Percentiles rank a stretch among this genome's conserved stretches.
Conservation (phyloP, 2,329 filamentous ascomycete genomes). For the Fusarium zealandicum region DNA sequence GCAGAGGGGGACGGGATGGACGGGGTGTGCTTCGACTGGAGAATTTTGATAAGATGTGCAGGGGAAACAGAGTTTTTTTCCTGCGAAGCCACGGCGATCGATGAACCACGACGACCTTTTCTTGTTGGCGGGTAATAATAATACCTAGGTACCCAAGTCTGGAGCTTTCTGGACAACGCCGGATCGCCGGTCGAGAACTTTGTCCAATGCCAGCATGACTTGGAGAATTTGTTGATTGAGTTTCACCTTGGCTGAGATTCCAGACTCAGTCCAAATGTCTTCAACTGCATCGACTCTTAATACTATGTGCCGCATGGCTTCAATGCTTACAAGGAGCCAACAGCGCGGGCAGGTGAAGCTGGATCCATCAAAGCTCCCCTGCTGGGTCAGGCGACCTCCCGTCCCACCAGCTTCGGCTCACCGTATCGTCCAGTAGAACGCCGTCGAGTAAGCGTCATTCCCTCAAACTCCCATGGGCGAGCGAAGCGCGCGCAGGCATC, state of each 20-base stretch:
- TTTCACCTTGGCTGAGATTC: neutral
- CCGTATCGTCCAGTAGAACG: constrained; percentile 35
- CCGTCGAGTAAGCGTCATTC: constrained; percentile 43
- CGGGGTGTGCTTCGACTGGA: constrained; percentile 32
- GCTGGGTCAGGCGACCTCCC: constrained; percentile 29
- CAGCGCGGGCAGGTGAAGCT: no score
- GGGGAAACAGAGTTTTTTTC: constrained; percentile 28
- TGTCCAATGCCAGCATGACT: neutral
- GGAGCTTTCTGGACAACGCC: neutral
- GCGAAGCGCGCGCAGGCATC: no score
- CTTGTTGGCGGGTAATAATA: neutral
- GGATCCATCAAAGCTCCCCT: constrained; percentile 12
- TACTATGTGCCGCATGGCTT: neutral
- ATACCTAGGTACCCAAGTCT: constrained; percentile 3
- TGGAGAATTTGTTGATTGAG: neutral
- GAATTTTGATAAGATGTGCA: constrained; percentile 20
- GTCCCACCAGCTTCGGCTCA: constrained; percentile 11
- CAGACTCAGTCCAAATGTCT: neutral
- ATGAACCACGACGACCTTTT: constrained; percentile 10
- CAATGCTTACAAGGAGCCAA: constrained; percentile 1
- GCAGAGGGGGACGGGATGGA: constrained; percentile 14
- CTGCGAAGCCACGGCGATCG: neutral
- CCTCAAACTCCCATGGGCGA: constrained; percentile 36
- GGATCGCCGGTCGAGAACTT: constrained; percentile 1
- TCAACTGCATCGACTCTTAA: neutral